A percentile compares a stretch with the other conserved stretches of the same genome.
Conservation (phyloP, 208 protist species). For the Tritrichomonas musculus region DNA sequence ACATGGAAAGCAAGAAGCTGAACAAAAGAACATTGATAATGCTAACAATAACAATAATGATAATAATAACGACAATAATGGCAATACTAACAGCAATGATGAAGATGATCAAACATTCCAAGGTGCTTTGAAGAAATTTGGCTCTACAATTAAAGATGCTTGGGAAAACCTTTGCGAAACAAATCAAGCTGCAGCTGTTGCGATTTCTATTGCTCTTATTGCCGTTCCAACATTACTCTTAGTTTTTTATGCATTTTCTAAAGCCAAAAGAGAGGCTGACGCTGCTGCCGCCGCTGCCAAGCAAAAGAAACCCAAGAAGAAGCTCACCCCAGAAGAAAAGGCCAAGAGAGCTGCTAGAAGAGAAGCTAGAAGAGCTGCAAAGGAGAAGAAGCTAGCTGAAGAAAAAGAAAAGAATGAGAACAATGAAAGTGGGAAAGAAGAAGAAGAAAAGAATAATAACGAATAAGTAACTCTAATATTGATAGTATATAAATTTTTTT, state of each 20-base stretch:
- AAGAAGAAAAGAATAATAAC: no score
- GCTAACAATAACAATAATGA: neutral
- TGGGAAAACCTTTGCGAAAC: neutral
- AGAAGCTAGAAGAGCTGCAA: neutral
- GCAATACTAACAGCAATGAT: neutral
- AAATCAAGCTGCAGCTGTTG: neutral
- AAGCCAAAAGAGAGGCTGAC: no score
- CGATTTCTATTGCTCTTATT: no score
- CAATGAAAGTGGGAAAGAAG: no score
- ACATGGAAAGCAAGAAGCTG: neutral
- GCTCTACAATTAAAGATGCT: neutral
- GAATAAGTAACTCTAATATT: no score
- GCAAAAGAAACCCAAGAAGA: neutral
- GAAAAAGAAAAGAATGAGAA: neutral
- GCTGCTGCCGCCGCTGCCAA: no score
- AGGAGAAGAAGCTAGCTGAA: neutral
- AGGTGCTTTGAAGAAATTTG: neutral
- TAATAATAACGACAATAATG: neutral
- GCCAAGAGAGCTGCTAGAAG: neutral
- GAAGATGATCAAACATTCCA: neutral
- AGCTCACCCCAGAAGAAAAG: neutral
- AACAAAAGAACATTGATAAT: neutral
- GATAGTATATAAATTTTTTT: no score
- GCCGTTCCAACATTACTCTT: no score
- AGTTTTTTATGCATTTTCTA: no score